Percentiles rank a stretch among this genome's conserved stretches.
phyloP scores from a whole-genome alignment of 2,329 filamentous ascomycete genomes.

The Neocucurbitaria cava region DNA sequence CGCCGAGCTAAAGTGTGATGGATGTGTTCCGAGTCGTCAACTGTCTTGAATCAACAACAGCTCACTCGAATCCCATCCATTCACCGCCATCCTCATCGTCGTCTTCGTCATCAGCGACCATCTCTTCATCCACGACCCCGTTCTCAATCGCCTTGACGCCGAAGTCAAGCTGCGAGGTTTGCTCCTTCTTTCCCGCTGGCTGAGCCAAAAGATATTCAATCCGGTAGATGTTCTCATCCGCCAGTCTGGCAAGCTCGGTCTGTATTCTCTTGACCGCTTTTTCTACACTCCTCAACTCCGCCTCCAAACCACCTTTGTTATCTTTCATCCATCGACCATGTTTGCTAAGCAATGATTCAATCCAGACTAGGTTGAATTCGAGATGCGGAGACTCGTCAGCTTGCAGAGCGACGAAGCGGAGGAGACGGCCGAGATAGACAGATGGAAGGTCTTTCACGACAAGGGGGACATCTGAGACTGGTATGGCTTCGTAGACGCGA shows the following conservation, averaged over 20 bases:
- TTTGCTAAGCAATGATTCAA: conserved; percentile 78
- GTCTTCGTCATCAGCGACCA: conserved; percentile 43
- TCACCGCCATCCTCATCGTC: conserved; percentile 50
- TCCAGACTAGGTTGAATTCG: conserved; percentile 94
- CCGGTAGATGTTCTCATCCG: conserved; percentile 87
- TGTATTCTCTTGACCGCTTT: conserved; percentile 81
- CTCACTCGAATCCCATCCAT: conserved; percentile 61
- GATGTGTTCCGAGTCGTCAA: background rate
- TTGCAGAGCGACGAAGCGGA: conserved; percentile 87
- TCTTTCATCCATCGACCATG: conserved; percentile 88
- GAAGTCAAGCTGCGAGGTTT: conserved; percentile 36
- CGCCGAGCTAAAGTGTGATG: background rate
- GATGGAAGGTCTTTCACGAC: conserved; percentile 80
- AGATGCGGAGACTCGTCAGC: conserved; percentile 91
- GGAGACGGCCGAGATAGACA: conserved; percentile 83
- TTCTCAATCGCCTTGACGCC: conserved; percentile 40
- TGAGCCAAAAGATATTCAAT: conserved; percentile 79
- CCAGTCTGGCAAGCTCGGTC: conserved; percentile 80
- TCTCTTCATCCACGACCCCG: conserved; percentile 46
- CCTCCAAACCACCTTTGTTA: conserved; percentile 77
- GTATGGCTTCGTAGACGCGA: conserved; percentile 84
- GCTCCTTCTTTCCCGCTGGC: conserved; percentile 47
- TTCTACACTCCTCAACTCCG: conserved; percentile 83
- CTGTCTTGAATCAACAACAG: conserved; percentile 1
- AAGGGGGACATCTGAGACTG: conserved; percentile 74